A percentile compares a stretch with the other conserved stretches of the same genome.
Conservation (phyloP, 2,329 filamentous ascomycete species). For the Colletotrichum liriopes region DNA sequence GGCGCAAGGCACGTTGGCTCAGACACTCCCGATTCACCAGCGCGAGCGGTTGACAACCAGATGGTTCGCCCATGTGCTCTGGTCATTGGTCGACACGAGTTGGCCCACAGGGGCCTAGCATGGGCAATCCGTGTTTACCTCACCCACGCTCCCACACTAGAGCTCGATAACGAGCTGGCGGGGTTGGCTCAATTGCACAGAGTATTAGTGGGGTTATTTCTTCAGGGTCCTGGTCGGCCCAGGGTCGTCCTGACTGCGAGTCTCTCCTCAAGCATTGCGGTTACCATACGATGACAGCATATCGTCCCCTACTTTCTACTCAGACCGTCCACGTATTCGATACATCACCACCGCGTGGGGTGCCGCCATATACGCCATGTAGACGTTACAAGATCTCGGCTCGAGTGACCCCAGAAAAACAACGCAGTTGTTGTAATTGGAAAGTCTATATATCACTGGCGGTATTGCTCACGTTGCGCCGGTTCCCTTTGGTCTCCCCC, state of each 20-base stretch:
- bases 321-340: slow-evolving; percentile 12
- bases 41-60: slow-evolving; percentile 28
- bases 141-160: slow-evolving; percentile 22
- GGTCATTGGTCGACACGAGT: slow-evolving; percentile 58
- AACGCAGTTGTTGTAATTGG: neutral
- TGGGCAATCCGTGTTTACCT: slow-evolving; percentile 32
- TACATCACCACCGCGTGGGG: slow-evolving; percentile 9
- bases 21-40: slow-evolving; percentile 9
- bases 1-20: slow-evolving; percentile 36
- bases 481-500: slow-evolving; percentile 38
- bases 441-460: slow-evolving; percentile 34
- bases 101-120: slow-evolving; percentile 34
- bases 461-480: neutral
- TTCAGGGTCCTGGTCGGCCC: slow-evolving; percentile 34
- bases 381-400: slow-evolving; percentile 21
- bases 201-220: slow-evolving; percentile 25
- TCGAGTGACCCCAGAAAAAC: slow-evolving; percentile 18
- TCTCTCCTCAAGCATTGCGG: slow-evolving; percentile 21
- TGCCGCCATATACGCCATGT: slow-evolving; percentile 5
- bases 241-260: slow-evolving; percentile 15
- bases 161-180: slow-evolving; percentile 34
- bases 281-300: slow-evolving; percentile 25
- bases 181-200: slow-evolving; percentile 34
- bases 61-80: slow-evolving; percentile 56
- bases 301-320: neutral